Percentiles rank a stretch among this genome's conserved stretches.
These are phyloP conservation scores for Geotrichum phurueaensis DNA, from an alignment of 1,139 yeast genomes.

Conservation along the genomic window DNA sequence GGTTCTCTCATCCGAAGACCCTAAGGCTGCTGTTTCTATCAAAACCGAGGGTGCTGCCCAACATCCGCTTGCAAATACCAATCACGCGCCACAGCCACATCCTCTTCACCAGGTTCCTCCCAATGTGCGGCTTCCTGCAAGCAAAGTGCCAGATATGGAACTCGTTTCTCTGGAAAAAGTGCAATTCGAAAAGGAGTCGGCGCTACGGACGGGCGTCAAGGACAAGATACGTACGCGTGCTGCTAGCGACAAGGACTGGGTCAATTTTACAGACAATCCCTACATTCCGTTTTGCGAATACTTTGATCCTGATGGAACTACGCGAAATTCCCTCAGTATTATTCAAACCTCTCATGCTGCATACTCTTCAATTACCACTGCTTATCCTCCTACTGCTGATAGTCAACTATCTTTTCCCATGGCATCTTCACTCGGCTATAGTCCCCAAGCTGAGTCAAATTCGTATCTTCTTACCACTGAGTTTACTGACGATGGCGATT, in stretches of 20 bases:
- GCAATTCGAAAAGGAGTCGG: conserved; percentile 67
- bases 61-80: conserved; percentile 16
- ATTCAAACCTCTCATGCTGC: conserved; percentile 63
- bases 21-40: conserved; percentile 11
- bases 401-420: conserved; percentile 29
- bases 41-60: conserved; percentile 19
- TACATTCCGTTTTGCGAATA: conserved; percentile 79
- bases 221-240: conserved; percentile 73
- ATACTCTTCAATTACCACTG: conserved; percentile 72
- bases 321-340: conserved; percentile 36
- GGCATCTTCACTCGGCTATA: conserved; percentile 29
- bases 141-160: conserved; percentile 90
- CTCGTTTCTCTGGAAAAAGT: conserved; percentile 76
- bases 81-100: conserved; percentile 18
- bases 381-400: conserved; percentile 49
- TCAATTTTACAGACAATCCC: conserved; percentile 87
- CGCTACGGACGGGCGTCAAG: conserved; percentile 72
- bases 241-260: conserved; percentile 64
- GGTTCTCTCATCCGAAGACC: not conserved
- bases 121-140: conserved; percentile 79
- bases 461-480: conserved; percentile 27
- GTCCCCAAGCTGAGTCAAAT: conserved; percentile 27
- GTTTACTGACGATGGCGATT: conserved; percentile 22
- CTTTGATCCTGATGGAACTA: conserved; percentile 41
- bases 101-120: conserved; percentile 49